Percentiles rank a stretch among this genome's conserved stretches.
Evolutionary conservation across 1,284 basidiomycete genomes (phyloP).

Genomic region (Fomitopsis pinicola): DNA sequence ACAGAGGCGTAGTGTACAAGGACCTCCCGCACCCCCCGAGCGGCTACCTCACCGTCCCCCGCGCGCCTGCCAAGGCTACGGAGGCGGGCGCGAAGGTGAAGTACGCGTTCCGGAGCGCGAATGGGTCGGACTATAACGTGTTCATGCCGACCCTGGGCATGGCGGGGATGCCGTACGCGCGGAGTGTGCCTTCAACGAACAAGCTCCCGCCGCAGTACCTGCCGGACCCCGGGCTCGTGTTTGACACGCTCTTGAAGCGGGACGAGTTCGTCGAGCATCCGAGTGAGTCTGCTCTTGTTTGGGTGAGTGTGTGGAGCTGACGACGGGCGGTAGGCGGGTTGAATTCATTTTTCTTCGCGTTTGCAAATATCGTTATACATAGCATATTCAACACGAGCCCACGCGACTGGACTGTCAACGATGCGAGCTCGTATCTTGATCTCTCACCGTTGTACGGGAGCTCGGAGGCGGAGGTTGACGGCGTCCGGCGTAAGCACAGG

Average conservation of each 20-base stretch:
- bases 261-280: constrained; percentile 24
- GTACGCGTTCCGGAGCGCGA: constrained; percentile 59
- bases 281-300: constrained; percentile 6
- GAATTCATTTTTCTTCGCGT: constrained; percentile 70
- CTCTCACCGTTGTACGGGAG: constrained; percentile 73
- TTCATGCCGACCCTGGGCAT: constrained; percentile 68
- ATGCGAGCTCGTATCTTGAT: constrained; percentile 74
- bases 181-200: constrained; percentile 58
- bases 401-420: constrained; percentile 54
- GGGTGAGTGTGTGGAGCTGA: neutral
- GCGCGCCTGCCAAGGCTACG: neutral
- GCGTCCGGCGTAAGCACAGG: constrained; percentile 15
- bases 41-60: constrained; percentile 43
- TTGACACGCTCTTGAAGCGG: constrained; percentile 66
- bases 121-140: constrained; percentile 74
- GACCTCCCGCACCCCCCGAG: constrained; percentile 73
- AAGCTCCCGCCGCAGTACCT: constrained; percentile 42
- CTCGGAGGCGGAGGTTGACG: constrained; percentile 37
- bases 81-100: neutral
- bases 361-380: constrained; percentile 77
- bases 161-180: constrained; percentile 72
- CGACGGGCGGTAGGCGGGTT: constrained; percentile 31
- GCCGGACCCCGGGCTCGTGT: constrained; percentile 67
- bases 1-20: constrained; percentile 45
- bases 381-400: constrained; percentile 64